A percentile compares a stretch with the other conserved stretches of the same genome.
Conservation (phyloP, 2,329 filamentous ascomycete species). For the Diplocarpon rosae region DNA sequence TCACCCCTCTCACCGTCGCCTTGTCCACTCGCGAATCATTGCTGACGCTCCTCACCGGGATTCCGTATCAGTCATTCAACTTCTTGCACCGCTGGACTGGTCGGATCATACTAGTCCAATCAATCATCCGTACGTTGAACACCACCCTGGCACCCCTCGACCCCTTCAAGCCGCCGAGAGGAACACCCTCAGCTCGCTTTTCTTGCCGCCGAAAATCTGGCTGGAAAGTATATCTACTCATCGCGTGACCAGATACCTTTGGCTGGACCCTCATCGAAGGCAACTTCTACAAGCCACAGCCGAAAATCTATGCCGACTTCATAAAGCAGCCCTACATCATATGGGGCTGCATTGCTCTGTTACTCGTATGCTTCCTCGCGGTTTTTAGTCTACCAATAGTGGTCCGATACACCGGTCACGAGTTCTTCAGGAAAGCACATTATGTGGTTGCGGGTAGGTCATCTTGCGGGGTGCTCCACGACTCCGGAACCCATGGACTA, state of each 20-base stretch:
- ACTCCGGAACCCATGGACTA: no score
- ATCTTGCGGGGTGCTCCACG: no score
- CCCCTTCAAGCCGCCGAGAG: no score
- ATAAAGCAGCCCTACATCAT: slow-evolving; percentile 57
- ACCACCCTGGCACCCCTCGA: slow-evolving; percentile 45
- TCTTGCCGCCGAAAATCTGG: no score
- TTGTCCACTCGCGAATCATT: slow-evolving; percentile 60
- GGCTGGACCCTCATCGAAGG: slow-evolving; percentile 45
- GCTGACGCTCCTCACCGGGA: slow-evolving; percentile 56
- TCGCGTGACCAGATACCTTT: no score
- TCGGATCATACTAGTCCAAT: slow-evolving; percentile 60
- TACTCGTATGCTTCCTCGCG: slow-evolving; percentile 49
- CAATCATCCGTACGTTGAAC: slow-evolving; percentile 55
- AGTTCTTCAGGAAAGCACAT: slow-evolving; percentile 66
- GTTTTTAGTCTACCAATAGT: slow-evolving; percentile 46
- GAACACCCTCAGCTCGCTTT: no score
- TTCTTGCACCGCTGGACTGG: slow-evolving; percentile 70
- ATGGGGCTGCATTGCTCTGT: slow-evolving; percentile 61
- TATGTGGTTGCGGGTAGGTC: slow-evolving; percentile 53
- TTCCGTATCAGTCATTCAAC: slow-evolving; percentile 68
- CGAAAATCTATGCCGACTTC: slow-evolving; percentile 43
- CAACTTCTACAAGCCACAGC: slow-evolving; percentile 61
- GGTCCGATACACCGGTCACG: slow-evolving; percentile 60
- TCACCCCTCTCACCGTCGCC: slow-evolving; percentile 59
- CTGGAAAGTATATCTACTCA: no score